Evolutionary conservation across 2,329 filamentous ascomycete genomes (phyloP).

Genomic region (Epichloe amarillans): DNA sequence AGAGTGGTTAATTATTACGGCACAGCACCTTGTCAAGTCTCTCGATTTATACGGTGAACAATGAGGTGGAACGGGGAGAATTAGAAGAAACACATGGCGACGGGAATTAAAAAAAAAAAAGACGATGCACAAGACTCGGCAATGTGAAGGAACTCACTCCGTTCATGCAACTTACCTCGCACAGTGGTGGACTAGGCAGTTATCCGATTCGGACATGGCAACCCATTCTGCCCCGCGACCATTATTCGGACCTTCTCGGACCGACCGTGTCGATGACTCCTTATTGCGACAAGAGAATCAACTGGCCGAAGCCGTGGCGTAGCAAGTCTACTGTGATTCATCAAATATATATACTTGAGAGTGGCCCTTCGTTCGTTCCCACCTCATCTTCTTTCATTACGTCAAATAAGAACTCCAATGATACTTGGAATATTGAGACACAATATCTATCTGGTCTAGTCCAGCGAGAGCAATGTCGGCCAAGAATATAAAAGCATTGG

Average conservation of each 20-base stretch:
- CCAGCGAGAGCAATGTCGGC: slow-evolving; percentile 34
- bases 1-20: no score
- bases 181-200: background rate
- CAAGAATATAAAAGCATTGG: slow-evolving; percentile 46
- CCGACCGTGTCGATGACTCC: slow-evolving; percentile 5
- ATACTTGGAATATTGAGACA: slow-evolving; percentile 14
- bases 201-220: background rate
- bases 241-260: no score
- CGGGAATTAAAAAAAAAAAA: no score
- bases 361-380: background rate
- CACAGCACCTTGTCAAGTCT: no score
- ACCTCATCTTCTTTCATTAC: background rate
- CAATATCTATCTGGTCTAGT: slow-evolving; percentile 10
- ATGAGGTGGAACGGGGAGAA: background rate
- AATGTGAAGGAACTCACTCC: background rate
- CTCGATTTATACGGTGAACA: background rate
- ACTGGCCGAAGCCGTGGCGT: no score
- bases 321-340: slow-evolving; percentile 3
- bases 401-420: slow-evolving; percentile 10
- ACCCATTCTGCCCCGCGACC: background rate
- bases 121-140: background rate
- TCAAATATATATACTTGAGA: background rate
- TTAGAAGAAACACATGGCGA: background rate
- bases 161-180: background rate
- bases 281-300: background rate